These are phyloP conservation scores for Jimgerdemannia lactiflua DNA, from an alignment of 192 early-diverging fungal genomes.

Conservation along the genomic window DNA sequence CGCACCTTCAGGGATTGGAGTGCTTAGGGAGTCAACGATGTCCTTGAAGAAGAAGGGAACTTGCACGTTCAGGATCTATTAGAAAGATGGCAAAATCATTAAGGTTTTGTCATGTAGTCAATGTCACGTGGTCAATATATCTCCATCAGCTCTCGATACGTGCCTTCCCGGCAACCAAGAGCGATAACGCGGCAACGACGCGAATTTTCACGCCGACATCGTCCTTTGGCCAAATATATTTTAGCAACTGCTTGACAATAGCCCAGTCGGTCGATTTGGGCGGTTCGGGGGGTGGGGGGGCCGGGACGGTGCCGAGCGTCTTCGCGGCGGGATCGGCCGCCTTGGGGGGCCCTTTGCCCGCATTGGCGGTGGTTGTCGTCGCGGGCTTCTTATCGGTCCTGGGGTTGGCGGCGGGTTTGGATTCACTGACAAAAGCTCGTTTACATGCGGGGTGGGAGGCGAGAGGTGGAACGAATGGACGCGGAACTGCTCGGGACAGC, in stretches of 20 bases:
- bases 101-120: conserved; percentile 6
- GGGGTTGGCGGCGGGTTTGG: background rate
- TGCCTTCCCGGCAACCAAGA: conserved; percentile 82
- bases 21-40: conserved; percentile 83
- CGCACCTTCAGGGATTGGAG: conserved; percentile 56
- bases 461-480: background rate
- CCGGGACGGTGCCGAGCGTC: background rate
- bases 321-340: background rate
- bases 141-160: background rate
- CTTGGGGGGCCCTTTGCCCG: background rate
- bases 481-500: background rate
- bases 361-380: background rate
- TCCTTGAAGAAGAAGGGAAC: conserved; percentile 97
- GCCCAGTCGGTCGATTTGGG: conserved; percentile 32
- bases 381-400: background rate
- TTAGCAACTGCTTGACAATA: conserved; percentile 36
- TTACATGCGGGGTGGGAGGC: background rate
- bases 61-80: conserved; percentile 80
- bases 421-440: background rate
- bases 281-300: background rate
- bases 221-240: conserved; percentile 86
- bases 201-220: conserved; percentile 80
- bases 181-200: conserved; percentile 77
- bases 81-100: conserved; percentile 9
- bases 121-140: conserved; percentile 44